Percentiles rank a stretch among this genome's conserved stretches.
These are phyloP conservation scores for Candida mattraensis DNA, from an alignment of 805 yeast species.

Conservation along the genomic window DNA sequence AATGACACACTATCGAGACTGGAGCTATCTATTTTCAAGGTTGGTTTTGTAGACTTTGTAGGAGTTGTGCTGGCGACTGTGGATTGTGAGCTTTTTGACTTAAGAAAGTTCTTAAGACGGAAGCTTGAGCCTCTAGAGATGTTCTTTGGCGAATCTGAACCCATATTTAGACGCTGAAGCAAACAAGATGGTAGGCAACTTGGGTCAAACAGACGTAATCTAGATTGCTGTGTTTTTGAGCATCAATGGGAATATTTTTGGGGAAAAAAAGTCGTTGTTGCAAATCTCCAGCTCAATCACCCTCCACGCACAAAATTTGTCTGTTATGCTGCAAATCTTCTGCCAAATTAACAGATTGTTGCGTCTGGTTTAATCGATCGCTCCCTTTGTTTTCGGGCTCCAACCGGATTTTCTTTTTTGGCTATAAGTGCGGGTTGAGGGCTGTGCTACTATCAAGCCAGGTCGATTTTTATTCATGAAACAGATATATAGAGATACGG, in stretches of 20 bases:
- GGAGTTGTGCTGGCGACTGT: constrained; percentile 11
- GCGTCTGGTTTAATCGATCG: no score
- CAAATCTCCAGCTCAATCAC: no score
- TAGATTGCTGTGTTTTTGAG: no score
- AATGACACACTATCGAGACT: constrained; percentile 5
- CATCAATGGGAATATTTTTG: no score
- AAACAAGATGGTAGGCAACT: neutral
- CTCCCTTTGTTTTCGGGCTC: no score
- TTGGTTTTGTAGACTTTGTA: constrained; percentile 2
- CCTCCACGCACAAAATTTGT: no score
- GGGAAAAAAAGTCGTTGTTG: no score
- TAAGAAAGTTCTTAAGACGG: constrained; percentile 13
- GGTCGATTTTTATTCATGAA: constrained; percentile 3
- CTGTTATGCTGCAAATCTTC: no score
- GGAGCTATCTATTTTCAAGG: constrained; percentile 1
- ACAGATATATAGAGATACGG: constrained; percentile 1
- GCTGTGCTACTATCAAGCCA: no score
- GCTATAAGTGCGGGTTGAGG: neutral
- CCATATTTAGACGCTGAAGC: neutral
- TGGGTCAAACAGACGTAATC: neutral
- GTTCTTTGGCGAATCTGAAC: constrained; percentile 9
- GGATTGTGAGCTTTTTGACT: constrained; percentile 11
- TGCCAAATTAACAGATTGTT: no score
- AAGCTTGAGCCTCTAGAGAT: constrained; percentile 13
- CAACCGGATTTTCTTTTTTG: no score